Evolutionary conservation across 345 rosid genomes (phyloP), one percentile per base, ranked within the genome.

Genomic region (Salix viminalis): DNA sequence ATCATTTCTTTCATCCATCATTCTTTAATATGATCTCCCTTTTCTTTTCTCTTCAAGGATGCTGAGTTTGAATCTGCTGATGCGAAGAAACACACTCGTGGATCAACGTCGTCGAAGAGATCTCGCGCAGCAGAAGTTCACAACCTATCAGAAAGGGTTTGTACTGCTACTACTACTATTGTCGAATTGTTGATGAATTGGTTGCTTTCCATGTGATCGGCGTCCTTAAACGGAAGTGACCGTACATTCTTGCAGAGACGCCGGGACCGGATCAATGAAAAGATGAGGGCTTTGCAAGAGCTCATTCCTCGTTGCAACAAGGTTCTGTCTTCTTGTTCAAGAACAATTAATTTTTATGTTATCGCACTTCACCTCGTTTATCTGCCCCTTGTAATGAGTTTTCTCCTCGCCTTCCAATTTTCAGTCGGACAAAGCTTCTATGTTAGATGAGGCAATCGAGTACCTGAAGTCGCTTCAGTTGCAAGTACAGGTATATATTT

Each of bases 111-210:
- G 30, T 73, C 87, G 2, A 91, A 91, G 86, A 91, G 96, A 66
- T 74, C 84, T 68, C 94, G 99, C 19, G 96, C 98, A 76, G 98
- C 99, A 10, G 88, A 96, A 84, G 96, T 96, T 83, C 99, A 96
- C 83, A 93, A 96, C 80, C 91, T 90, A 78, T 96, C 99, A 1
- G 99, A 96, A 77, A 90, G 99, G 93, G 99, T 96, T 37, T 30
- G 91, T 84, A 5, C 41, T 64, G 44, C 6, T 34, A 14, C 26
- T 44, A 39, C 7, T 56, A 39, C 7, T 56, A 68, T 42, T 69
- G 30, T 23, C 12, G 46, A 69, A 16, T 12, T 42, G 28, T 76
- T 70, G 11, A 52, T 28, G 56, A 56, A 30, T 69, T 42, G 60
- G 36, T 70, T 58, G 46, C 10, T 72, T 69, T 18, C 68, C n/a